Base-by-base conservation (phyloP, 306 rosid species). In the Leucaena leucocephala region DNA sequence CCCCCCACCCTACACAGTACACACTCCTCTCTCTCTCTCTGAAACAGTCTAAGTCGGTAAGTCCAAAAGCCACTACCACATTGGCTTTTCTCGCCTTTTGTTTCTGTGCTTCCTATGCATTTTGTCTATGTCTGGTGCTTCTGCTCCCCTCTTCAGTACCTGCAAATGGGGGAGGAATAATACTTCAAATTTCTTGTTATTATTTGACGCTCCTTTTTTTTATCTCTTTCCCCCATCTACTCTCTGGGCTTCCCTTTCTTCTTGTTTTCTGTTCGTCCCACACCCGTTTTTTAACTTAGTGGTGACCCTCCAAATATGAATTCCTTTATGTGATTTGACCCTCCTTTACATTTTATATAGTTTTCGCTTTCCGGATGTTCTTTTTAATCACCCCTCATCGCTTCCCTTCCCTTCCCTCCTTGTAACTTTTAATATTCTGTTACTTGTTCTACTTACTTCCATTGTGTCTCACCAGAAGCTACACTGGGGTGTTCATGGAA, bases 91-190 rank as follows among this genome's bases (percentile, higher is more conserved):
- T 88, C 58, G 86, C 91, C 92, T 90, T 94, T 93, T 89, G 89
- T 86, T 84, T 88, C 85, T 82, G 88, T 86, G 93, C 89, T 86
- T 88, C 87, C 85, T 92, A 85, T 89, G 89, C 89, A 91, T 33
- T 33, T 89, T 91, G 92, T 94, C 90, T 35, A 69, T 86, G 91
- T 90, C 97, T 90, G 82, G 77, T 83, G 84, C 75, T 82, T 79
- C 90, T 91, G 91, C 92, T 89, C 90, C 94, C 94, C 93, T 78
- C 81, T 86, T 79, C 87, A 78, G 79, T 87, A 84, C 97, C 92
- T 92, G 91, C 89, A 94, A 89, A 92, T 92, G 91, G 89, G 87
- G 82, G 87, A 84, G 90, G 89, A 92, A 79, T 90, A 92, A 84
- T 84, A 83, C 89, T 94, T 92, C 86, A 90, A 92, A 86, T 94